These are phyloP conservation scores for Leccinum ochraceum DNA, from an alignment of 768 basidiomycete genomes.

Conservation along the genomic window DNA sequence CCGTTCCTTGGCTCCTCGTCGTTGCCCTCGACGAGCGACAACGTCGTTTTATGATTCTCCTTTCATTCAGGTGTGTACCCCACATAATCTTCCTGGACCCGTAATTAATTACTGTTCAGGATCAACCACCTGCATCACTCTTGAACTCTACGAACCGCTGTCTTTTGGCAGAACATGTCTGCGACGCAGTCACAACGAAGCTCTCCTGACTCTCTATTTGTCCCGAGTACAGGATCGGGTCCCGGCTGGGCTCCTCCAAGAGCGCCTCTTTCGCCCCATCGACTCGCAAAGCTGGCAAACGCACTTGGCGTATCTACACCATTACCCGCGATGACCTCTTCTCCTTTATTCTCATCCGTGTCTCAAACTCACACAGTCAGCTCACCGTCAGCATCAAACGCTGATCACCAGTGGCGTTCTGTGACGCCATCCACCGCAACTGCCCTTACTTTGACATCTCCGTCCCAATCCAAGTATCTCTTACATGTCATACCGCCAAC, in stretches of 20 bases:
- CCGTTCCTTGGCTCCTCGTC: conserved; percentile 4
- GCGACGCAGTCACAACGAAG: conserved; percentile 18
- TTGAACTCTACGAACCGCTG: conserved; percentile 6
- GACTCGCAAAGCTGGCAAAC: conserved; percentile 82
- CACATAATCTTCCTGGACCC: background rate
- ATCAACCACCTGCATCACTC: conserved; percentile 4
- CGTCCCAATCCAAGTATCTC: conserved; percentile 63
- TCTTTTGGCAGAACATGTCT: conserved; percentile 4
- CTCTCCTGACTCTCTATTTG: conserved; percentile 13
- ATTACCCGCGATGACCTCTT: conserved; percentile 49
- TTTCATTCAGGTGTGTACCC: no score
- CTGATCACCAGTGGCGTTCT: conserved; percentile 46
- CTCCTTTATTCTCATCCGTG: conserved; percentile 14
- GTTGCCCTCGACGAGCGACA: conserved; percentile 8
- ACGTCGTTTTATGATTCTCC: conserved; percentile 1
- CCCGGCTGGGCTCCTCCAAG: conserved; percentile 62
- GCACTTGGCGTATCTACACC: conserved; percentile 82
- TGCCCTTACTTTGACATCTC: conserved; percentile 39
- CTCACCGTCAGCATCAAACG: conserved; percentile 19
- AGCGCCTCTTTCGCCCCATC: conserved; percentile 70
- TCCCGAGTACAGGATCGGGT: conserved; percentile 12
- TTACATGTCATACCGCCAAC: conserved; percentile 83
- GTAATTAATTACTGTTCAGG: conserved; percentile 1
- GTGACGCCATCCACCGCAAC: conserved; percentile 48
- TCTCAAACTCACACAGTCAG: conserved; percentile 15